Percentiles rank a stretch among this genome's conserved stretches.
phyloP scores from a whole-genome alignment of 345 rosid species.

The Eutrema japonicum region DNA sequence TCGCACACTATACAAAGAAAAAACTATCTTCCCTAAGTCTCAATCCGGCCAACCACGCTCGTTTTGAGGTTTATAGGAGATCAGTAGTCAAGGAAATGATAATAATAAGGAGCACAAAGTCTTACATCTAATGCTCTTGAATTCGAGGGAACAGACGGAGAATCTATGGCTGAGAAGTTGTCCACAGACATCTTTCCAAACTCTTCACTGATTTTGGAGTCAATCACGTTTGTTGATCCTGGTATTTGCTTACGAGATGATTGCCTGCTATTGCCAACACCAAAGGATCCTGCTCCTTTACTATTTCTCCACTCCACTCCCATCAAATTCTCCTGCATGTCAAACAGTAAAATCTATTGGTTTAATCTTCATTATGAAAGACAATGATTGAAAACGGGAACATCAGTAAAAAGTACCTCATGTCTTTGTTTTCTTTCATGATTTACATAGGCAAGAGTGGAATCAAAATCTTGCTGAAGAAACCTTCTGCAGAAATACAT shows the following conservation, averaged over 20 bases:
- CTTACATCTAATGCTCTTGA: slow-evolving; percentile 85
- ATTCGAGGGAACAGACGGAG: slow-evolving; percentile 69
- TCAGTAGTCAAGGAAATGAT: slow-evolving; percentile 6
- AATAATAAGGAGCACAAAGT: neutral
- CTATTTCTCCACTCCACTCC: slow-evolving; percentile 77
- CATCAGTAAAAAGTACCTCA: slow-evolving; percentile 57
- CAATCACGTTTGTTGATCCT: slow-evolving; percentile 63
- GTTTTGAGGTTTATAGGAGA: neutral
- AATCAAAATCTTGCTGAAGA: slow-evolving; percentile 91
- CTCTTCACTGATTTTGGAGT: slow-evolving; percentile 76
- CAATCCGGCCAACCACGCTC: neutral
- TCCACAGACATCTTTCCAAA: slow-evolving; percentile 66
- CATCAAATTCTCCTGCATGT: slow-evolving; percentile 61
- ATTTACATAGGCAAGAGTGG: slow-evolving; percentile 86
- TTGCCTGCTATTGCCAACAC: slow-evolving; percentile 77
- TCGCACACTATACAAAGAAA: neutral
- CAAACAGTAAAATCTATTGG: slow-evolving; percentile 23
- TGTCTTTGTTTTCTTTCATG: slow-evolving; percentile 89
- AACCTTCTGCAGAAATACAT: slow-evolving; percentile 67
- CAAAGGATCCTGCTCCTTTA: slow-evolving; percentile 67
- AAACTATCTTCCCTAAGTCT: neutral
- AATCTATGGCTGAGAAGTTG: slow-evolving; percentile 68
- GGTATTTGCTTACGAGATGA: slow-evolving; percentile 64
- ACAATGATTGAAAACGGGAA: slow-evolving; percentile 22
- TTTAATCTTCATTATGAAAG: slow-evolving; percentile 11